Percentiles rank a stretch among this genome's conserved stretches.
Evolutionary conservation across 2,329 filamentous ascomycete species (phyloP).

Genomic region (Pseudogymnoascus sp.): DNA sequence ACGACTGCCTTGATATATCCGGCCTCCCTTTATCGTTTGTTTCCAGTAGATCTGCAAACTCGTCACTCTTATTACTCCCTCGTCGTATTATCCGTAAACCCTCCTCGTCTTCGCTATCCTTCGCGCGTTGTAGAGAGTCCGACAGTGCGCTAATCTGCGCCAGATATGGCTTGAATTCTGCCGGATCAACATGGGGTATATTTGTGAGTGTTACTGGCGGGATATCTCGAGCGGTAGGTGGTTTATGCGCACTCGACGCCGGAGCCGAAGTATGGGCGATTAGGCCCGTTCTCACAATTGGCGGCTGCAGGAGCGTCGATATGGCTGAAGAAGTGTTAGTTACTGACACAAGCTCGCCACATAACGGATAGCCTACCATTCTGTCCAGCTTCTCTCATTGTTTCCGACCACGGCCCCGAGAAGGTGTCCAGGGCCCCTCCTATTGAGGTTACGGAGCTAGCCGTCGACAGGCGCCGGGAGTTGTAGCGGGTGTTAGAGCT

Average conservation of each 20-base stretch:
- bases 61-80: constrained; percentile 30
- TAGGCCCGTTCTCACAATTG: constrained; percentile 81
- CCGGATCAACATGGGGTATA: constrained; percentile 69
- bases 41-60: constrained; percentile 32
- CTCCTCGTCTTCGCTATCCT: constrained; percentile 64
- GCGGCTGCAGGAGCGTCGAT: constrained; percentile 83
- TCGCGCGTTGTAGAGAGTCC: constrained; percentile 78
- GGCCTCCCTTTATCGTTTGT: constrained; percentile 17
- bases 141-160: constrained; percentile 79
- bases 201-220: constrained; percentile 88
- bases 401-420: constrained; percentile 45
- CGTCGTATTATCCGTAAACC: constrained; percentile 26
- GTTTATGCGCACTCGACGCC: constrained; percentile 63
- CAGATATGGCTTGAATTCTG: constrained; percentile 77
- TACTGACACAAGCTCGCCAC: constrained; percentile 9
- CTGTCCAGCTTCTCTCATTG: constrained; percentile 66
- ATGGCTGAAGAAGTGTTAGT: constrained; percentile 52
- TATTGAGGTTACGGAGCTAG: constrained; percentile 82
- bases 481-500: constrained; percentile 32
- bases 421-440: constrained; percentile 73
- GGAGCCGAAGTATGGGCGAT: constrained; percentile 69
- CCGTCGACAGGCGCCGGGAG: constrained; percentile 68
- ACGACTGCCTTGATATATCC: constrained; percentile 30
- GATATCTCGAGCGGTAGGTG: constrained; percentile 81
- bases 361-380: constrained; percentile 54